Evolutionary conservation across 371 early-diverging fungal genomes (phyloP), one percentile per base, ranked within the genome.

Genomic region (Rhizopus delemar): DNA sequence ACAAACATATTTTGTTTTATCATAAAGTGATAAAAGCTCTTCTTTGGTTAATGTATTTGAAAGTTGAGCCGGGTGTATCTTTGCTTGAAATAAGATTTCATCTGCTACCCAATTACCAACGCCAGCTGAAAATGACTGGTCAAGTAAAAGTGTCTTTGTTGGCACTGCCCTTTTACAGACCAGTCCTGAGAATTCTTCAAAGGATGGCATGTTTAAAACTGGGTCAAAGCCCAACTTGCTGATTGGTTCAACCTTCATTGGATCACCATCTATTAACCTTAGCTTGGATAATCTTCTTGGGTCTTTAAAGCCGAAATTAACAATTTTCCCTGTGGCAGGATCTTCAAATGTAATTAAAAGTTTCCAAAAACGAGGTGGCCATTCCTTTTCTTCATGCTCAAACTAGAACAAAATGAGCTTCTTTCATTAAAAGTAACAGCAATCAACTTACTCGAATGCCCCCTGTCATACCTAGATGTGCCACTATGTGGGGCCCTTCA

Each of bases 51-150:
- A 63, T 13, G 78, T 71, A 32, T 81, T 60, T 0, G 85, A 59
- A 41, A 68, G 60, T 46, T 83, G 79, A n/a, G 65, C 73, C n/a
- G 89, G 89, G 59, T 89, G 87, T 3, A 87, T 68, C 34, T 62
- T 60, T 9, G 86, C 74, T 45, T 85, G 84, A 54, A 74, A 87
- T 3, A 89, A 66, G 0, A 86, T 67, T 72, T 86, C 74, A 59
- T 89, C 89, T 0, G 86, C 87, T 12, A 89, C 70, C 86, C 86
- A 89, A 60, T 89, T 89, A 0, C 89, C 89, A 3, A 89, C 78
- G 11, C 89, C 89, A n/a, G 87, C 86, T 8, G 78, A 75, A 62
- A 89, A 86, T 2, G 67, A 49, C 41, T 85, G 85, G 36, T 87
- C 81, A 32, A 89, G 68, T 6, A 84, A 56, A 12, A 89, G 65